Percentiles rank a stretch among this genome's conserved stretches.
phyloP scores from a whole-genome alignment of 208 protist genomes.

The Phytomonas serpens region DNA sequence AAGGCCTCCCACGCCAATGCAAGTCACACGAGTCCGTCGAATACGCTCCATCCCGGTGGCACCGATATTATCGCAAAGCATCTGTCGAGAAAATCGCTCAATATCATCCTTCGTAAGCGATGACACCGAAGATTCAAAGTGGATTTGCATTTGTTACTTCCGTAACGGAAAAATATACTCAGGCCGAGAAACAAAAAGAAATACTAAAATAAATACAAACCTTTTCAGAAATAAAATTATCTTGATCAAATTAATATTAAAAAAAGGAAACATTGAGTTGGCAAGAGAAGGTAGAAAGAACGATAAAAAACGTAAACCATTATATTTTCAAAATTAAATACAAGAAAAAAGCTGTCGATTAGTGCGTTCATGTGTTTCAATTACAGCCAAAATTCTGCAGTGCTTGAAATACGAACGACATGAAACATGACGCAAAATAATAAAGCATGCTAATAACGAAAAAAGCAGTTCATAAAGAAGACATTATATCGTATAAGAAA shows the following conservation, averaged over 20 bases:
- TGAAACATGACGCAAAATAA: no score
- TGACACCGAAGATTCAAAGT: conserved; percentile 20
- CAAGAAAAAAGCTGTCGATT: no score
- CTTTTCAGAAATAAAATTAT: not conserved
- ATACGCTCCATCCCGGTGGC: conserved; percentile 67
- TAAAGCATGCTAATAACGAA: no score
- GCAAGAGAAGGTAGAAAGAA: no score
- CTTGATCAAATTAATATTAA: not conserved
- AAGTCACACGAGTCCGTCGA: conserved; percentile 46
- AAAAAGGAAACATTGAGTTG: not conserved
- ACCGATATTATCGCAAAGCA: conserved; percentile 82
- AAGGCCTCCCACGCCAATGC: conserved; percentile 93
- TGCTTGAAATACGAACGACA: no score
- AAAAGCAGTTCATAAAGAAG: not conserved
- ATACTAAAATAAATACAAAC: conserved; percentile 3
- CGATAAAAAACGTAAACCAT: no score
- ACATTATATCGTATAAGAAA: not conserved
- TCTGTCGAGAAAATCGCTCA: conserved; percentile 85
- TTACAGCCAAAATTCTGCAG: no score
- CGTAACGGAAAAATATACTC: conserved; percentile 10
- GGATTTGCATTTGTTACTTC: conserved; percentile 8
- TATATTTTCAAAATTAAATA: no score
- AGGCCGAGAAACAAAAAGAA: conserved; percentile 5
- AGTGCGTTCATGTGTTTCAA: no score
- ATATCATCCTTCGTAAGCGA: conserved; percentile 56